Conservation (phyloP, 1,284 basidiomycete genomes). For the Volvariella volvacea region DNA sequence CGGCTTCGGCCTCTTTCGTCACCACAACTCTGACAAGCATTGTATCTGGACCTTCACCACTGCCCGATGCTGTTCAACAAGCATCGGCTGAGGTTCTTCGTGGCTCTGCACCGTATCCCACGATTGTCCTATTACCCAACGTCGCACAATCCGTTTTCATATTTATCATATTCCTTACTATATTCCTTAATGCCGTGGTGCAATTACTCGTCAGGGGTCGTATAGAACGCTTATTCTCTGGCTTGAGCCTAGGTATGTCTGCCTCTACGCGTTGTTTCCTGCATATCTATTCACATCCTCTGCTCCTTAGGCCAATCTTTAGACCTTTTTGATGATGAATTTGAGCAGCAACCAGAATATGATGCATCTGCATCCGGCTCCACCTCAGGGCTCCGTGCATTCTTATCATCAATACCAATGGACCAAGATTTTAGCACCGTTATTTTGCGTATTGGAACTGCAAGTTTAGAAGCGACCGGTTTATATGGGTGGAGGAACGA, state of each 20-base stretch:
- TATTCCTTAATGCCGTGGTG: conserved; percentile 51
- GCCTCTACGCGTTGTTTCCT: conserved; percentile 7
- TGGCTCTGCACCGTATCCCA: conserved; percentile 38
- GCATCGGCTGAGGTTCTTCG: background rate
- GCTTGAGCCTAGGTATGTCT: conserved; percentile 20
- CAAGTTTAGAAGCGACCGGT: conserved; percentile 66
- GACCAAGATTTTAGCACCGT: conserved; percentile 73
- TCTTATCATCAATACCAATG: conserved; percentile 27
- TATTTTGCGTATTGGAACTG: conserved; percentile 63
- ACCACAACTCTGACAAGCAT: too few relatives aligned
- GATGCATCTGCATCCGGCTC: too few relatives aligned
- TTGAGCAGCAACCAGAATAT: too few relatives aligned
- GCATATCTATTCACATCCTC: background rate
- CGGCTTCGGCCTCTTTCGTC: conserved; percentile 15
- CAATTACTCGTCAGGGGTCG: conserved; percentile 54
- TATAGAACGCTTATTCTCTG: conserved; percentile 29
- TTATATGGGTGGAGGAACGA: conserved; percentile 69
- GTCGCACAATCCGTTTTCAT: conserved; percentile 60
- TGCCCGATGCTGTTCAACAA: too few relatives aligned
- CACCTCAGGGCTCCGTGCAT: conserved; percentile 7
- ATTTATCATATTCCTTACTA: conserved; percentile 45
- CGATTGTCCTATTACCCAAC: conserved; percentile 67
- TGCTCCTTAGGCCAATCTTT: background rate
- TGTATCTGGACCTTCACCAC: too few relatives aligned
- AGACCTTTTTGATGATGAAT: background rate